Percentiles rank a stretch among this genome's conserved stretches.
Evolutionary conservation across 2,329 filamentous ascomycete genomes (phyloP).

Genomic region (Dothiorella sarmentorum): DNA sequence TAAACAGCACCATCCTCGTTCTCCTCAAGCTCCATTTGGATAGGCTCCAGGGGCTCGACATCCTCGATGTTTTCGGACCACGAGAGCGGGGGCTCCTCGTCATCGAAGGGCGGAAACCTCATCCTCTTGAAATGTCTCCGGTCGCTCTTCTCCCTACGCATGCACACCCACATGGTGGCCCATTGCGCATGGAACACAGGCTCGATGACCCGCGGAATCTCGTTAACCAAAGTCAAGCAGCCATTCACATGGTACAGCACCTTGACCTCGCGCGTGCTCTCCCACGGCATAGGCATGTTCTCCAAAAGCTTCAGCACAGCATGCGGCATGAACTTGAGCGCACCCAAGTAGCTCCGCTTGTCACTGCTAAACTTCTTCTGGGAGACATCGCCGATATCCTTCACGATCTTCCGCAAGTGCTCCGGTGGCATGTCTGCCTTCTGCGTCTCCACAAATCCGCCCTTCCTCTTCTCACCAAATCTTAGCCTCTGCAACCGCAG

Average conservation of each 20-base stretch:
- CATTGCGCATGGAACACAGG: conserved; percentile 97
- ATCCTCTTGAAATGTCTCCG: conserved; percentile 95
- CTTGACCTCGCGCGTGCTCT: conserved; percentile 92
- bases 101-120: conserved; percentile 97
- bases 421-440: conserved; percentile 99
- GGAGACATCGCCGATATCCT: conserved; percentile 97
- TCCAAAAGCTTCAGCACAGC: conserved; percentile 94
- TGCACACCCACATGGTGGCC: conserved; percentile 99
- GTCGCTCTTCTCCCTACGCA: conserved; percentile 97
- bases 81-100: conserved; percentile 93
- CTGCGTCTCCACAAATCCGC: conserved; percentile 94
- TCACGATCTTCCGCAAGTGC: conserved; percentile 96
- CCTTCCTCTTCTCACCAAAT: conserved; percentile 95
- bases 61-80: conserved; percentile 99
- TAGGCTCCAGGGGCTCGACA: conserved; percentile 93
- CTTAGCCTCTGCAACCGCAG: conserved; percentile 83
- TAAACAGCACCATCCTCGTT: conserved; percentile 85
- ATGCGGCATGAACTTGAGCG: conserved; percentile 98
- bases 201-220: conserved; percentile 93
- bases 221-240: conserved; percentile 93
- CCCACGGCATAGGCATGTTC: conserved; percentile 99
- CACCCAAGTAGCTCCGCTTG: conserved; percentile 95
- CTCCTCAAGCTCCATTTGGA: conserved; percentile 97
- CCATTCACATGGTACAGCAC: conserved; percentile 98
- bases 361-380: conserved; percentile 99